Evolutionary conservation across 2,329 filamentous ascomycete genomes (phyloP).

Genomic region (Fusarium compactum): DNA sequence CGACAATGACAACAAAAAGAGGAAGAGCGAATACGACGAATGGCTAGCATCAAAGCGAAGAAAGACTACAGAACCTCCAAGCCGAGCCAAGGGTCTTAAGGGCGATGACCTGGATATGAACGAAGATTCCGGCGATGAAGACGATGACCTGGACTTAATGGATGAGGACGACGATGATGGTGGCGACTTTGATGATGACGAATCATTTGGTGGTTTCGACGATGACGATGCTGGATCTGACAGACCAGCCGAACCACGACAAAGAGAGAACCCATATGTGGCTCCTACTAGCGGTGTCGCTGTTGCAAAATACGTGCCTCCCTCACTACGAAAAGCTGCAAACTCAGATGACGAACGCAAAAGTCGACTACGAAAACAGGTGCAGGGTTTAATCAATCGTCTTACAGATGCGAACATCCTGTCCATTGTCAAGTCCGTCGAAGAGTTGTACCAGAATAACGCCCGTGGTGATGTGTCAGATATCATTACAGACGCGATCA

Average conservation of each 20-base stretch:
- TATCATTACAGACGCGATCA: slow-evolving; percentile 79
- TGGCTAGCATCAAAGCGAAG: slow-evolving; percentile 71
- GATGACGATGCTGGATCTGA: slow-evolving; percentile 50
- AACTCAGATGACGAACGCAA: slow-evolving; percentile 75
- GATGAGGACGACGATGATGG: slow-evolving; percentile 47
- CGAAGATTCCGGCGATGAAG: slow-evolving; percentile 25
- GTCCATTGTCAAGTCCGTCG: slow-evolving; percentile 84
- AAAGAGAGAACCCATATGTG: slow-evolving; percentile 88
- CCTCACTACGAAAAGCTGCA: slow-evolving; percentile 77
- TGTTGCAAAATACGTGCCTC: slow-evolving; percentile 85
- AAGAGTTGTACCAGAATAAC: slow-evolving; percentile 84
- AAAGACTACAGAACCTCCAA: slow-evolving; percentile 54
- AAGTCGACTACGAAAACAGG: slow-evolving; percentile 78
- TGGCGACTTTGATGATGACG: slow-evolving; percentile 49
- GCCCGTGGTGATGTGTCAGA: slow-evolving; percentile 91
- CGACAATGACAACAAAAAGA: slow-evolving; percentile 69
- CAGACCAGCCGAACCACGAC: slow-evolving; percentile 57
- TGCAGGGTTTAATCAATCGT: slow-evolving; percentile 91
- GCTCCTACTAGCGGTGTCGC: slow-evolving; percentile 69
- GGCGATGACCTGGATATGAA: slow-evolving; percentile 43
- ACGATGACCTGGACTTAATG: slow-evolving; percentile 45
- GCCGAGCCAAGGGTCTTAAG: slow-evolving; percentile 28
- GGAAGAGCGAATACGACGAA: slow-evolving; percentile 67
- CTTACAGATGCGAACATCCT: slow-evolving; percentile 91
- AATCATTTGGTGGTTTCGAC: slow-evolving; percentile 57